These are phyloP conservation scores for Podaxis sp. DNA, from an alignment of 768 basidiomycete genomes.

Conservation along the genomic window DNA sequence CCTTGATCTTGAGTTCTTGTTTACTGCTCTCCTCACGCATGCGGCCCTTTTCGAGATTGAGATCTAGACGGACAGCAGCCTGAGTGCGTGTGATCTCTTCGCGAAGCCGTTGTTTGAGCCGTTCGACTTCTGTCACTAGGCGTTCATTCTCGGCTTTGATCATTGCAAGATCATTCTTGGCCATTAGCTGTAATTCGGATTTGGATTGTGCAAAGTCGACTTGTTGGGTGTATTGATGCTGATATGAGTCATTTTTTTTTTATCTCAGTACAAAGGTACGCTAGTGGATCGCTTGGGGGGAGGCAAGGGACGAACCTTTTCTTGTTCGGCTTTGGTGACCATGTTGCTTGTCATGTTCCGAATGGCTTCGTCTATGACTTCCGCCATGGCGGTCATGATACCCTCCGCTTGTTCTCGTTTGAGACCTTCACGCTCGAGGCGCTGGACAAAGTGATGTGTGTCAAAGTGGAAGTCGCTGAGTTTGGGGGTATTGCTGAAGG, in stretches of 20 bases:
- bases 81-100: constrained; percentile 92
- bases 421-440: constrained; percentile 84
- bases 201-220: constrained; percentile 97
- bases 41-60: constrained; percentile 95
- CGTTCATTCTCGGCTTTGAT: constrained; percentile 97
- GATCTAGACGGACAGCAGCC: constrained; percentile 87
- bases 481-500: constrained; percentile 25
- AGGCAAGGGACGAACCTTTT: constrained; percentile 60
- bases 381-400: constrained; percentile 94
- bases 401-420: constrained; percentile 92
- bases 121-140: constrained; percentile 87
- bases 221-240: constrained; percentile 93
- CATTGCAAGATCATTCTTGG: constrained; percentile 94
- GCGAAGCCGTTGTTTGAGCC: constrained; percentile 87
- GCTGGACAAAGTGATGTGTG: constrained; percentile 91
- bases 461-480: constrained; percentile 79
- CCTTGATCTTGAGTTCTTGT: constrained; percentile 94
- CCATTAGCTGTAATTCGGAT: constrained; percentile 92
- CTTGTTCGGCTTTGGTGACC: constrained; percentile 94
- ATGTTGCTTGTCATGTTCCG: constrained; percentile 94
- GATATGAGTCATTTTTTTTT: not conserved
- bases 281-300: not conserved
- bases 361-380: constrained; percentile 96
- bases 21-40: constrained; percentile 90
- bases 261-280: not conserved